Conservation (phyloP, 129 eudicot species). For the Calendula officinalis region DNA sequence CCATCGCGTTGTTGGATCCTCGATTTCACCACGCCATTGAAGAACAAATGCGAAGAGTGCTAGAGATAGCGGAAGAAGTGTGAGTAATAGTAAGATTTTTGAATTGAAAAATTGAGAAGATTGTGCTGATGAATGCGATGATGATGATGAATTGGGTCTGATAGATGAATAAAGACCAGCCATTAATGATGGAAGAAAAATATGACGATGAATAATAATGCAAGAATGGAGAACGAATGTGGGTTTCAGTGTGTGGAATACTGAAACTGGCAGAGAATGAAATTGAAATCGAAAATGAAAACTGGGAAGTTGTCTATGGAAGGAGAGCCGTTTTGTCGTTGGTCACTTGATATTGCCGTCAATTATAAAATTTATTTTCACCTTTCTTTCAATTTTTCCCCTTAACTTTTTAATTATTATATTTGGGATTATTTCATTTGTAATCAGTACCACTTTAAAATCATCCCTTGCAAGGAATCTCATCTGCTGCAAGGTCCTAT, state of each 20-base stretch:
- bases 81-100: constrained; percentile 56
- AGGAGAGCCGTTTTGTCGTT: constrained; percentile 32
- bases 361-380: background rate
- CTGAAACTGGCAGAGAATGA: background rate
- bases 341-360: constrained; percentile 25
- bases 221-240: background rate
- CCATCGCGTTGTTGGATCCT: constrained; percentile 43
- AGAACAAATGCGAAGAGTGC: constrained; percentile 79
- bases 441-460: too few species aligned
- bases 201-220: background rate
- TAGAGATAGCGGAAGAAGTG: constrained; percentile 66
- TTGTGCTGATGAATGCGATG: constrained; percentile 18
- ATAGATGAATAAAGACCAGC: constrained; percentile 42
- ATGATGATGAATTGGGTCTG: constrained; percentile 39
- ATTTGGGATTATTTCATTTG: background rate
- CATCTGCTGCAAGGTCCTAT: too few species aligned
- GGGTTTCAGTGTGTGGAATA: constrained; percentile 7
- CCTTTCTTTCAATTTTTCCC: too few species aligned
- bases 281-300: constrained; percentile 1
- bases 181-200: constrained; percentile 44
- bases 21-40: constrained; percentile 85
- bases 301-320: background rate
- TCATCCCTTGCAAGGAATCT: too few species aligned
- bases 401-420: background rate
- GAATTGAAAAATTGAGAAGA: constrained; percentile 38